Conservation (phyloP, 2,329 filamentous ascomycete genomes). For the Trichophyton simii region DNA sequence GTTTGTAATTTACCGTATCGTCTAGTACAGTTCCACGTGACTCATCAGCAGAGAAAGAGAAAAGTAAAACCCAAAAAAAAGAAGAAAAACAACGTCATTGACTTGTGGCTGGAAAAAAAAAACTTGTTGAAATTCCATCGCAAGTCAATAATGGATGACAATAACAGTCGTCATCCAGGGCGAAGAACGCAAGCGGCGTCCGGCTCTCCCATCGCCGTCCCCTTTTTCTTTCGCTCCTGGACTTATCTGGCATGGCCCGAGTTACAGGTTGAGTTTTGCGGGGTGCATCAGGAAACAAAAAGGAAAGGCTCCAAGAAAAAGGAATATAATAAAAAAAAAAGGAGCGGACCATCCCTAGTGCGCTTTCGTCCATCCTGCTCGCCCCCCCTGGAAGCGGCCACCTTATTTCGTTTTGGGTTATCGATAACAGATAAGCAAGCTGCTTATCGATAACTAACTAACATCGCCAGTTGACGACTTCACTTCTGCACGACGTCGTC, state of each 20-base stretch:
- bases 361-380: not conserved
- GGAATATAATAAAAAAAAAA: not conserved
- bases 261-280: constrained; percentile 1
- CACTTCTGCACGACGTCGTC: not conserved
- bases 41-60: not conserved
- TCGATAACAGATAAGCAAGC: not conserved
- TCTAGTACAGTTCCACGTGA: not conserved
- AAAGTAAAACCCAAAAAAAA: not conserved
- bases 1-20: not conserved
- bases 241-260: not conserved
- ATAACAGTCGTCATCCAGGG: no score
- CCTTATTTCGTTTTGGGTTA: not conserved
- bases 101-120: not conserved
- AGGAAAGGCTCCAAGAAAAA: no score
- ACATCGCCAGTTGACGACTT: not conserved
- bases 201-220: no score
- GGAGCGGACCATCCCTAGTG: not conserved
- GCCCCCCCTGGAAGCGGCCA: not conserved
- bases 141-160: no score
- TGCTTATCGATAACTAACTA: not conserved
- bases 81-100: not conserved
- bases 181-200: no score
- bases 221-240: not conserved
- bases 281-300: not conserved
- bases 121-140: not conserved